Evolutionary conservation across 768 basidiomycete genomes (phyloP), one percentile per base, ranked within the genome.

Genomic region (Panellus pusillus): DNA sequence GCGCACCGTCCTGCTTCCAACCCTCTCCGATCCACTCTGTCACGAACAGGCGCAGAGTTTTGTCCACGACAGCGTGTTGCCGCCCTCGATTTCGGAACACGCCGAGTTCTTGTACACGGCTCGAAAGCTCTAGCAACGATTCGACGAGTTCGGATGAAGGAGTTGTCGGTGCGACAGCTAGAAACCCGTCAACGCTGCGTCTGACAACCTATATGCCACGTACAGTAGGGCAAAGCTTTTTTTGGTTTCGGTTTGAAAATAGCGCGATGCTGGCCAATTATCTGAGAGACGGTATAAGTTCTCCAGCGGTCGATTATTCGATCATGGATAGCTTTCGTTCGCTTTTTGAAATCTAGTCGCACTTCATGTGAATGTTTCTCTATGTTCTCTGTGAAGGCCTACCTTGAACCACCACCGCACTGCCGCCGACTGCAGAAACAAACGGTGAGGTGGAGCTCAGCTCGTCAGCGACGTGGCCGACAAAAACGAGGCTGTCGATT

Each of bases 131-230:
- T 41, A 84, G 65, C 47, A 91, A 66, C 15, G 82, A 79, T 39
- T 79, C 73, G 52, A 85, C 71, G 46, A 89, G 73, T 39, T 70
- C 66, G 44, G 79, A 66, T 32, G 87, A 87, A 43, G 83, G 81
- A 9, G 76, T 74, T 50, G 60, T 68, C 41, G 63, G 68, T 37
- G 51, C 55, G 31, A 35, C 15, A 13, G 31, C 56, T 57, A n/a
- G 13, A 52, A 39, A 15, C 27, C 58, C 54, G 20, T 58, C 18
- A 13, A 12, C 50, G 41, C 43, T 15, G 19, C 4, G 53, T 7
- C 32, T 20, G 19, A 14, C 20, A 27, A 40, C 20, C 40, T n/a
- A 12, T 24, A 27, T 19, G n/a, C 39, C 28, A 54, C 64, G 45
- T 46, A 76, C 75, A 61, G 55, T 56, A 51, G 39, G 53, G 15